These are phyloP conservation scores for Aureobasidium sp. DNA, from an alignment of 2,329 filamentous ascomycete species.

Conservation along the genomic window DNA sequence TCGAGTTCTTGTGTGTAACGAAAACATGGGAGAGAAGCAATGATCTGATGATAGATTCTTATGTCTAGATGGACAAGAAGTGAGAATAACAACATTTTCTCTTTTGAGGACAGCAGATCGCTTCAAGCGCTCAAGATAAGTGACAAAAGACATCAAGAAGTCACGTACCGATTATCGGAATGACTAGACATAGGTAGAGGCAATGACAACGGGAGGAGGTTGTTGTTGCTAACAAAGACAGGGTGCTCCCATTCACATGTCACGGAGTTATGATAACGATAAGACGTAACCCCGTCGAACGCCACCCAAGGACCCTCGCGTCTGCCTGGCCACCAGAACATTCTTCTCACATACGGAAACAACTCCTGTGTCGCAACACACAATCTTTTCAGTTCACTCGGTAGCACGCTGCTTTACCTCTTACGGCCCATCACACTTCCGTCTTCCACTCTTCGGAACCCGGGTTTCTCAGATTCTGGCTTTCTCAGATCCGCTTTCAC, in stretches of 20 bases:
- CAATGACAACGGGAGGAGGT: too few relatives aligned
- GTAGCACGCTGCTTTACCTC: not conserved
- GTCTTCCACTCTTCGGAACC: too few relatives aligned
- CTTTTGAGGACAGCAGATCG: too few relatives aligned
- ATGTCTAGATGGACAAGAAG: too few relatives aligned
- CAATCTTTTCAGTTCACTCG: not conserved
- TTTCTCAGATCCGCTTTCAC: too few relatives aligned
- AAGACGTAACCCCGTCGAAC: not conserved
- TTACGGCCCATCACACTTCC: too few relatives aligned
- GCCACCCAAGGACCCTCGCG: not conserved
- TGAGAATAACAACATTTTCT: too few relatives aligned
- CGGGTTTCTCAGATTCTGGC: too few relatives aligned
- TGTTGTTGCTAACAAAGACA: not conserved
- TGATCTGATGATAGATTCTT: not conserved
- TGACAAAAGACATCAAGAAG: not conserved
- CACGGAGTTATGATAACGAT: constrained; percentile 1
- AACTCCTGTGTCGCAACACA: not conserved
- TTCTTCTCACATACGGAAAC: not conserved
- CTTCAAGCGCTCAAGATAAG: too few relatives aligned
- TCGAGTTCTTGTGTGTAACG: too few relatives aligned
- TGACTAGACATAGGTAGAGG: not conserved
- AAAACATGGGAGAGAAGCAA: too few relatives aligned
- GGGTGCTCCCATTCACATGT: not conserved
- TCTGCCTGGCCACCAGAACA: not conserved
- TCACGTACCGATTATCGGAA: not conserved